Conservation (phyloP, 805 yeast species). For the Cyberlindnera veronae region DNA sequence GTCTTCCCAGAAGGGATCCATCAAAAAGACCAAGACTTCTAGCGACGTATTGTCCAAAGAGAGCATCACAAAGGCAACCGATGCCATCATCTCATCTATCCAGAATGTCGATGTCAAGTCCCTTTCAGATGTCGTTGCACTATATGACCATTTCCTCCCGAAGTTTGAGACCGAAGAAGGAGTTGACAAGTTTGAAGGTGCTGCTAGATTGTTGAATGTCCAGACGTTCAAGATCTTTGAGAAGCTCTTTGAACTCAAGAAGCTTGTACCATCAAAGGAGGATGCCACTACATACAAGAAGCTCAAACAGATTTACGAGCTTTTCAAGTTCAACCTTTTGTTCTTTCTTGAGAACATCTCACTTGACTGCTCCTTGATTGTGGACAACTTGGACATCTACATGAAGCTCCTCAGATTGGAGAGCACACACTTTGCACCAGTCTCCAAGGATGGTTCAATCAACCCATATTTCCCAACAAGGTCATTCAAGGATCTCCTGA, state of each 20-base stretch:
- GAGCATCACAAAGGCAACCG: conserved; percentile 12
- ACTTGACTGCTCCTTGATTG: conserved; percentile 44
- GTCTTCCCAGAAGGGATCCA: neutral
- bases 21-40: conserved; percentile 1
- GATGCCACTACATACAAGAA: conserved; percentile 53
- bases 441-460: conserved; percentile 20
- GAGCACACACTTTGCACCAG: conserved; percentile 48
- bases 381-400: conserved; percentile 50
- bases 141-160: conserved; percentile 24
- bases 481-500: conserved; percentile 42
- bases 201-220: conserved; percentile 21
- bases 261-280: conserved; percentile 29
- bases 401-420: conserved; percentile 58
- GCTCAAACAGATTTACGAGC: conserved; percentile 56
- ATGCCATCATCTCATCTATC: conserved; percentile 8
- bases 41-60: conserved; percentile 13
- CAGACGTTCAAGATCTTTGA: conserved; percentile 25
- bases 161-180: conserved; percentile 20
- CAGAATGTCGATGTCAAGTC: conserved; percentile 7
- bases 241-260: conserved; percentile 16
- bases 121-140: conserved; percentile 9
- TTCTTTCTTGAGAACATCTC: conserved; percentile 37
- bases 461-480: conserved; percentile 62
- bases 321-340: conserved; percentile 45
- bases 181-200: conserved; percentile 17